phyloP scores from a whole-genome alignment of 208 protist species.

The Crithidia sp. region DNA sequence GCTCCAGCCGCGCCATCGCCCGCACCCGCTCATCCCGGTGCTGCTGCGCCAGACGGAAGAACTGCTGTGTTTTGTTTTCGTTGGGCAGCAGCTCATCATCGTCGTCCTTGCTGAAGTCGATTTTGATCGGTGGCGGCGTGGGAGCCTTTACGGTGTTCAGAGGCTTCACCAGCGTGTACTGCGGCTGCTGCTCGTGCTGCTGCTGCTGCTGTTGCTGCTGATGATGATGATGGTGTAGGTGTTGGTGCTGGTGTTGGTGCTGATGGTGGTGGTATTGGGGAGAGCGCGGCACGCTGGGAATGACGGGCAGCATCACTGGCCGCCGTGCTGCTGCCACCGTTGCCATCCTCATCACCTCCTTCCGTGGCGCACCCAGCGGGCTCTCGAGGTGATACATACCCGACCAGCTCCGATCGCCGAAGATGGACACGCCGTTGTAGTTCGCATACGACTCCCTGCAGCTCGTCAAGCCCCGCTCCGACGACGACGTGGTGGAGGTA shows the following conservation, averaged over 20 bases:
- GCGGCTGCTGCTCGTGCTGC: neutral
- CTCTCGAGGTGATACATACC: neutral
- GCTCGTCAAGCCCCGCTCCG: slow-evolving; percentile 1
- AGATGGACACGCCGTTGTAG: slow-evolving; percentile 11
- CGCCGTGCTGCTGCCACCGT: neutral
- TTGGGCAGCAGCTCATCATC: slow-evolving; percentile 2
- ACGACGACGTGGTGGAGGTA: neutral
- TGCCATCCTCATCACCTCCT: neutral
- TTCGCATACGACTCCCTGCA: slow-evolving; percentile 9
- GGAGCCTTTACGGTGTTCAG: neutral
- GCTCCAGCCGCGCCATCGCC: neutral
- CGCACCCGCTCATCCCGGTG: slow-evolving; percentile 1
- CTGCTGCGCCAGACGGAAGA: slow-evolving; percentile 19
- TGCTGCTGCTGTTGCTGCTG: too few species aligned
- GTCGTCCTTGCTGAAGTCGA: slow-evolving; percentile 13
- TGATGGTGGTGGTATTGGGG: too few species aligned
- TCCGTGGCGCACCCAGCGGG: neutral
- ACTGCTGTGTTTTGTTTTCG: slow-evolving; percentile 16
- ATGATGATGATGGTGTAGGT: too few species aligned
- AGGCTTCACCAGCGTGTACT: neutral
- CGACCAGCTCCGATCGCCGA: slow-evolving; percentile 2
- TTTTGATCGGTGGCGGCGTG: neutral
- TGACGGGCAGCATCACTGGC: neutral
- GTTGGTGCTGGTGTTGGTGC: too few species aligned
- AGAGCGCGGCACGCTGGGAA: neutral